Conservation (phyloP, 2,329 filamentous ascomycete genomes). For the Aureobasidium sp. region DNA sequence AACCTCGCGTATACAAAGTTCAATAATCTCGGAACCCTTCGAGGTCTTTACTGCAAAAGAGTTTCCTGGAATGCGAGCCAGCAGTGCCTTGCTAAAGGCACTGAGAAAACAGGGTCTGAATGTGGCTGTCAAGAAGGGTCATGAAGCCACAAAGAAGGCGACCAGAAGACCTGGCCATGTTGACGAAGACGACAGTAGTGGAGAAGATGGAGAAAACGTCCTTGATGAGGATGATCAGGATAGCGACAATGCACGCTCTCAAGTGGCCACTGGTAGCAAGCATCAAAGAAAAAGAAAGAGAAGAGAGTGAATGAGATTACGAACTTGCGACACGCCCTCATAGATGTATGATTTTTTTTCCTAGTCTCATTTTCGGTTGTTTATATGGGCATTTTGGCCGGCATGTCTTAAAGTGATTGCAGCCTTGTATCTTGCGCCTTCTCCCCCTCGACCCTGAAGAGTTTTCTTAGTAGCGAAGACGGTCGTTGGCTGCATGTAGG, state of each 20-base stretch:
- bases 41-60: slow-evolving; percentile 77
- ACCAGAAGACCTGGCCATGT: slow-evolving; percentile 29
- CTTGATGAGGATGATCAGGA: slow-evolving; percentile 74
- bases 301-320: slow-evolving; percentile 11
- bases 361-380: slow-evolving; percentile 3
- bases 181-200: slow-evolving; percentile 31
- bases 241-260: slow-evolving; percentile 8
- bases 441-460: background rate
- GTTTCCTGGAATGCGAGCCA: slow-evolving; percentile 76
- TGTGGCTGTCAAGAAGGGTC: slow-evolving; percentile 81
- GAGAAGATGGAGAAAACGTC: slow-evolving; percentile 33
- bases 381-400: slow-evolving; percentile 6
- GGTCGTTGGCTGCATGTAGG: background rate
- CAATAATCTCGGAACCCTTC: slow-evolving; percentile 60
- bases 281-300: slow-evolving; percentile 12
- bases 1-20: slow-evolving; percentile 41
- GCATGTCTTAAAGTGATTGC: background rate
- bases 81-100: slow-evolving; percentile 62
- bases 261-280: background rate
- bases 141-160: slow-evolving; percentile 45
- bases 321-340: background rate
- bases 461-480: background rate
- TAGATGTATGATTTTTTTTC: slow-evolving; percentile 12
- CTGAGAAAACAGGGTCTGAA: slow-evolving; percentile 74
- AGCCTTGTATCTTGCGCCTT: background rate